Base-by-base conservation (phyloP, 2,329 filamentous ascomycete species). In the Chrysosporium keratinophilum region DNA sequence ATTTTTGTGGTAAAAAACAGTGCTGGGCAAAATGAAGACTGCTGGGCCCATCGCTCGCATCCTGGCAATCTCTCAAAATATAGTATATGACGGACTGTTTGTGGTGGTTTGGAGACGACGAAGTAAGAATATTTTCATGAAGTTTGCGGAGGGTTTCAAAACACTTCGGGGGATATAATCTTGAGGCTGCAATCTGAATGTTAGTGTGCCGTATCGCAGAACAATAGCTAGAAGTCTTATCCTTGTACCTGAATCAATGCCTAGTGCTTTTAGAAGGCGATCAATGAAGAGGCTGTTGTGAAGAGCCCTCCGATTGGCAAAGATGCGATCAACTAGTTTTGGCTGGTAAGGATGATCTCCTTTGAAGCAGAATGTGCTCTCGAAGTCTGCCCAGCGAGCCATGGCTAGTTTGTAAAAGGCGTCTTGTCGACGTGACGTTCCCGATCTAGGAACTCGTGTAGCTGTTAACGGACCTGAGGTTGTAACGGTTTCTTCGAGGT, bases 51-150 rank as follows among this genome's bases (percentile, higher is more conserved):
- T 78, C 74, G 28, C 72, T 65, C 11, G 71, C 69, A 39, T 74
- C 69, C 62, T 84, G 80, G 64, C 85, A 80, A 66, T 94, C 87
- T 63, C 88, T 83, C 2, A 94, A 77, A 39, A 94, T 74, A 67
- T 94, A 95, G 74, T 87, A 94, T 59, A 94, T 76, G 46, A 93
- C 78, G 15, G 88, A 87, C 60, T 89, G 81, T 67, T 90, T 90
- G 71, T 90, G 84, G 67, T 90, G 85, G 52, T 80, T 76, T 6
- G 84, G 79, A 60, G 84, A 81, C 47, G 73, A 74, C 52, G 76
- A 80, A 23, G 81, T 76, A 66, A 83, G 78, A 58, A 95, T 83
- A 56, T 82, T 80, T 57, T 81, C 74, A 69, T 90, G 83, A 5
- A 94, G 76, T 39, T 80, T 78, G 60, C 81, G 79, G 31, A 94